Base-by-base conservation (phyloP, 2,329 filamentous ascomycete species). In the Epichloe gansuensis region DNA sequence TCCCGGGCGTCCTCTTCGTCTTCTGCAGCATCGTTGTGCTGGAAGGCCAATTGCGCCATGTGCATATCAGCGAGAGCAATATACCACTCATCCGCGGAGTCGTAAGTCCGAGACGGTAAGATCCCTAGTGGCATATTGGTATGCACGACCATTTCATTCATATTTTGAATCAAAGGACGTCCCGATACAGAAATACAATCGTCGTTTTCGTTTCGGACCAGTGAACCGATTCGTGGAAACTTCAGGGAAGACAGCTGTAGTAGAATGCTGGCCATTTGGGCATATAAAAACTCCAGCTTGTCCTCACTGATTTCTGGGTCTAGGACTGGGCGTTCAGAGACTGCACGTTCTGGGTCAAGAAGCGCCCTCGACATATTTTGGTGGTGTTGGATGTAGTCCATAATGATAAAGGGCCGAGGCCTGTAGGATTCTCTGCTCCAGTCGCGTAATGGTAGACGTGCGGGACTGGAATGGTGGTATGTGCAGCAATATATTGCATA, bases 371-470 rank as follows among this genome's bases (percentile, higher is more conserved):
- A 64, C 58, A 69, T 61, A 12, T 52, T 64, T 48, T 37, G 48
- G 5, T 64, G 31, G 46, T 66, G 60, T 3, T 66, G 57, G 43
- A 67, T 59, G 42, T 68, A 67, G 2, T 70, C 62, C 62, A 70
- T 69, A 31, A 71, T 67, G 25, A 69, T 67, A 43, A 69, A 69
- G 0, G 66, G 0, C 68, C 67, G 9, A 69, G 52, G 0, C 64
- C 63, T 13, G 56, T 59, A 0, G 67, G 64, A 9, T 68, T 68
- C 6, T 68, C 63, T 2, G 54, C 59, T 3, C 59, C 61, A 5
- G 55, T 62, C 2, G 63, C 65, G 48, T 59, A 63, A 51, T 67
- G 55, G 46, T 66, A 64, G 25, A 69, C 55, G 2, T 62, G 46
- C 1, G 67, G 64, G 1, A 71, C 61, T 0, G 66, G 68, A 25